phyloP scores from a whole-genome alignment of 768 basidiomycete genomes.

The Naganishia kalamii region DNA sequence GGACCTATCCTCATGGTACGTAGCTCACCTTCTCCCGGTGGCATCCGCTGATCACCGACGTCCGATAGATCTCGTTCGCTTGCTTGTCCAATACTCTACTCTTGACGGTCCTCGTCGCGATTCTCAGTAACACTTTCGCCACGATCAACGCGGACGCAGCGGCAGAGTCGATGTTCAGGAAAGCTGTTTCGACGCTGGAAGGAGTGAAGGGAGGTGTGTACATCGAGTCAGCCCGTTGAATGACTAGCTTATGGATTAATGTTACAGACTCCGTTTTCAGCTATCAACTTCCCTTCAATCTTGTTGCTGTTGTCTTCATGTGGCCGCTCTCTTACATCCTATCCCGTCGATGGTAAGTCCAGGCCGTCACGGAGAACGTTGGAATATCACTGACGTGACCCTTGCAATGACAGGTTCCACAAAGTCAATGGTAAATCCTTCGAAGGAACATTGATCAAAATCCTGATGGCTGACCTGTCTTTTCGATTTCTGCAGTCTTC shows the following conservation, averaged over 20 bases:
- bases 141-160: slow-evolving; percentile 87
- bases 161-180: slow-evolving; percentile 91
- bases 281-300: slow-evolving; percentile 88
- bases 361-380: not conserved
- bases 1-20: slow-evolving; percentile 69
- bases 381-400: not conserved
- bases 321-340: slow-evolving; percentile 77
- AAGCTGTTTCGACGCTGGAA: slow-evolving; percentile 89
- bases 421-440: slow-evolving; percentile 56
- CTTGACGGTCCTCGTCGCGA: slow-evolving; percentile 59
- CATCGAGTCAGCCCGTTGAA: not conserved
- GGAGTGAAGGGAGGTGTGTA: slow-evolving; percentile 53
- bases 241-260: not conserved
- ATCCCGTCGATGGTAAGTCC: slow-evolving; percentile 72
- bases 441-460: not conserved
- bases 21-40: not conserved
- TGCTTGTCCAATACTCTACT: slow-evolving; percentile 87
- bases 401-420: slow-evolving; percentile 56
- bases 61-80: slow-evolving; percentile 68
- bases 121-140: slow-evolving; percentile 90
- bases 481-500: slow-evolving; percentile 25
- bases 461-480: not conserved
- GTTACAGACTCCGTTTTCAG: slow-evolving; percentile 72
- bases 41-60: not conserved
- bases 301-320: slow-evolving; percentile 78